Evolutionary conservation across 164 flowering plant genomes (phyloP), one percentile per base, ranked within the genome.

Genomic region (Aristolochia fimbriata): DNA sequence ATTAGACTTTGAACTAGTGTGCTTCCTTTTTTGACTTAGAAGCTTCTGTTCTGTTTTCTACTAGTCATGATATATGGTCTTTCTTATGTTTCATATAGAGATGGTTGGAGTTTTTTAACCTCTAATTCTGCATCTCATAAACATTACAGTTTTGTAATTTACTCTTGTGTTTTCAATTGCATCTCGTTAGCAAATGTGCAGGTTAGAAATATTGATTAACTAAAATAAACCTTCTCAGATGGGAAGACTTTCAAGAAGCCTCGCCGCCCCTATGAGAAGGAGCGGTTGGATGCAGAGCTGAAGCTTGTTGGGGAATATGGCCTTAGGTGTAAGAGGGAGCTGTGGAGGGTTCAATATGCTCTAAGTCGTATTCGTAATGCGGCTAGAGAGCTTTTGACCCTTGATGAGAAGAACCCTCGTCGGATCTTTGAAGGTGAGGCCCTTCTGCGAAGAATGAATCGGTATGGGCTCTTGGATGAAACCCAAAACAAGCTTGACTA

Each of bases 401-500:
- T 83, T 15, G 83, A 82, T 57, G 86, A 82, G 78, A 82, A 80
- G 71, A 73, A 80, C 51, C 77, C 82, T 5, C 79, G 81, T 0
- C 74, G 85, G 23, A 81, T 83, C 47, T 83, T 81, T 60, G 88
- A 83, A 60, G 88, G 85, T 43, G 85, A 83, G 24, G 85, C 88
- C 9, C 79, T 81, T 41, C 76, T 83, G 7, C 75, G 85, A 1
- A 72, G 85, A 65, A 83, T 83, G 88, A 79, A 81, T 48, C 66
- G 82, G 55, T 78, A 77, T 59, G 88, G 85, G 4, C 82, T 83
- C 47, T 59, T 83, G 75, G 84, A 84, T 30, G 86, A 80, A 80
- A 81, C 77, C 65, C 84, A 80, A 73, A 82, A 82, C 75, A 82
- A 84, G 77, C 86, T 84, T 11, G 89, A 84, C 73, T 84, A 81